A percentile compares a stretch with the other conserved stretches of the same genome.
Conservation (phyloP, 306 rosid genomes). For the Canavalia gladiata region DNA sequence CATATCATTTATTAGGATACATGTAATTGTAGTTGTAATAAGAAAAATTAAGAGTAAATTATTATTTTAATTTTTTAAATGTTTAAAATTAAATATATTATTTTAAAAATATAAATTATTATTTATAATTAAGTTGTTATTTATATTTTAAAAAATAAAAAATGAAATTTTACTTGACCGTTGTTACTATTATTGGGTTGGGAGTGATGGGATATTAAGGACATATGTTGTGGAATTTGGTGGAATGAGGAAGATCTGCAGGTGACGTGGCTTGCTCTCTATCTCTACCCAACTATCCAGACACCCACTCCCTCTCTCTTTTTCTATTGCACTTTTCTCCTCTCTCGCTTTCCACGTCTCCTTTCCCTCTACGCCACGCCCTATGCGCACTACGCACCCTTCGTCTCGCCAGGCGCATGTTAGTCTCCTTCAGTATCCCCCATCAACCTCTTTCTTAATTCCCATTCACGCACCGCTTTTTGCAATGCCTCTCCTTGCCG, state of each 20-base stretch:
- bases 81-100: no score
- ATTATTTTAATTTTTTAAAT: no score
- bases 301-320: not conserved
- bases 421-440: constrained; percentile 25
- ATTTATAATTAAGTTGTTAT: no score
- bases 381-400: constrained; percentile 19
- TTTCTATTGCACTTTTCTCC: constrained; percentile 55
- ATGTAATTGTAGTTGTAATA: no score
- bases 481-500: not conserved
- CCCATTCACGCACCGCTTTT: not conserved
- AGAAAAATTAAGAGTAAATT: no score
- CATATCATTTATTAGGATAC: no score
- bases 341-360: constrained; percentile 52
- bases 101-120: no score
- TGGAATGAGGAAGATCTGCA: constrained; percentile 37
- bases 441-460: not conserved
- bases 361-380: constrained; percentile 23
- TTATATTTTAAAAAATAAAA: no score
- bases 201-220: constrained; percentile 23
- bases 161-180: no score
- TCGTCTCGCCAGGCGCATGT: constrained; percentile 13
- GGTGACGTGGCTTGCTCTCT: constrained; percentile 67
- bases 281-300: constrained; percentile 69
- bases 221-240: not conserved
- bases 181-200: not conserved